Percentiles rank a stretch among this genome's conserved stretches.
These are phyloP conservation scores for Wickerhamiella siamensis DNA, from an alignment of 805 yeast genomes.

Conservation along the genomic window DNA sequence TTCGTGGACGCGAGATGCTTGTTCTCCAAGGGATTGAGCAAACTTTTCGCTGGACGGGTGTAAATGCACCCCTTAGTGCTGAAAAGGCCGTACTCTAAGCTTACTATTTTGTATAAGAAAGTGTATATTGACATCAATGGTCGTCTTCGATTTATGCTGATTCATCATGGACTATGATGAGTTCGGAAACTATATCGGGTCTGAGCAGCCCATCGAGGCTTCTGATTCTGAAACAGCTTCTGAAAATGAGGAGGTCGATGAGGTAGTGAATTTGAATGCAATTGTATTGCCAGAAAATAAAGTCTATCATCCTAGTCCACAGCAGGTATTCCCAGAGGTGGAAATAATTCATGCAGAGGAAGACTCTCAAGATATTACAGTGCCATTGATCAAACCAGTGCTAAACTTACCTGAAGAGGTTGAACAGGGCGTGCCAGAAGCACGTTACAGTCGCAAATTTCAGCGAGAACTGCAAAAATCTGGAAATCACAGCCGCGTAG, in stretches of 20 bases:
- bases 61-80: constrained; percentile 21
- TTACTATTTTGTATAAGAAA: neutral
- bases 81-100: constrained; percentile 11
- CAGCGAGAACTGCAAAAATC: constrained; percentile 41
- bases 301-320: constrained; percentile 29
- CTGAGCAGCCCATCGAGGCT: constrained; percentile 11
- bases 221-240: constrained; percentile 16
- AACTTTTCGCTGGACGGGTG: constrained; percentile 52
- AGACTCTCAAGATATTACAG: constrained; percentile 37
- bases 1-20: constrained; percentile 84
- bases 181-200: constrained; percentile 26
- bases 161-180: constrained; percentile 17
- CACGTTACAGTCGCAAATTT: constrained; percentile 48
- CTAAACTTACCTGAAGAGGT: neutral
- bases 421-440: constrained; percentile 36
- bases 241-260: constrained; percentile 12
- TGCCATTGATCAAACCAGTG: constrained; percentile 52
- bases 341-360: constrained; percentile 46
- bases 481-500: constrained; percentile 45
- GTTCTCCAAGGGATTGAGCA: constrained; percentile 89
- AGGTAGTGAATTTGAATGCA: constrained; percentile 10
- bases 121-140: neutral
- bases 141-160: neutral
- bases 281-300: constrained; percentile 35
- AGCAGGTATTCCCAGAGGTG: constrained; percentile 42